Percentiles rank a stretch among this genome's conserved stretches.
Evolutionary conservation across 208 protist species (phyloP).

Genomic region (Willaertia magna): DNA sequence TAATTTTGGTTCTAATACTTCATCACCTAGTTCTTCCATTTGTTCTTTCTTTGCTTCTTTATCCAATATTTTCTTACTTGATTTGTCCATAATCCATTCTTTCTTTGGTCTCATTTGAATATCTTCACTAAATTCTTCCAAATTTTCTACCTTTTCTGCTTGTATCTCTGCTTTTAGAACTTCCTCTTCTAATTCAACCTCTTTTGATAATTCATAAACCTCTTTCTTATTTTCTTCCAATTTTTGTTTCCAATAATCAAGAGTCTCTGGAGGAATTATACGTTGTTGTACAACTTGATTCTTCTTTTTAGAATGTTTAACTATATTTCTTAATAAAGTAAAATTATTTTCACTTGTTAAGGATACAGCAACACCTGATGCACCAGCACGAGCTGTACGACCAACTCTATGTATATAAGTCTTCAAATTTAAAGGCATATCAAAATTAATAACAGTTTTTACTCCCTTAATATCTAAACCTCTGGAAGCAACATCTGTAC

Average conservation of each 20-base stretch:
- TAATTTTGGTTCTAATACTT: neutral
- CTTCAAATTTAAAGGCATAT: conserved; percentile 28
- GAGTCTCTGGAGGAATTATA: neutral
- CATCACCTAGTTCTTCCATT: neutral
- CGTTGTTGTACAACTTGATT: neutral
- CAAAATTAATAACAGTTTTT: conserved; percentile 40
- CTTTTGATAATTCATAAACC: neutral
- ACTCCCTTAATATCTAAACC: conserved; percentile 42
- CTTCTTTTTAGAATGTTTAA: neutral
- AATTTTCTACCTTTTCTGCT: neutral
- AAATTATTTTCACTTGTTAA: neutral
- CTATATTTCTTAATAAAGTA: neutral
- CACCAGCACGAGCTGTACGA: conserved; percentile 36
- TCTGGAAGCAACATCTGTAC: conserved; percentile 17
- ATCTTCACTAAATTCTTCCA: neutral
- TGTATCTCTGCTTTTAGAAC: neutral
- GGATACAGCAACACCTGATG: neutral
- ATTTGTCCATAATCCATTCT: neutral
- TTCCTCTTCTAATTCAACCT: neutral
- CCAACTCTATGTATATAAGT: conserved; percentile 49
- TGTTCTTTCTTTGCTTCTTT: neutral
- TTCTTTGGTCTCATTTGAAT: neutral
- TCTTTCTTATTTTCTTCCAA: neutral
- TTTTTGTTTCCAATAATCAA: neutral
- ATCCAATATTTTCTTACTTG: neutral